phyloP scores from a whole-genome alignment of 2,329 filamentous ascomycete genomes.

The Hymenoscyphus albidus region DNA sequence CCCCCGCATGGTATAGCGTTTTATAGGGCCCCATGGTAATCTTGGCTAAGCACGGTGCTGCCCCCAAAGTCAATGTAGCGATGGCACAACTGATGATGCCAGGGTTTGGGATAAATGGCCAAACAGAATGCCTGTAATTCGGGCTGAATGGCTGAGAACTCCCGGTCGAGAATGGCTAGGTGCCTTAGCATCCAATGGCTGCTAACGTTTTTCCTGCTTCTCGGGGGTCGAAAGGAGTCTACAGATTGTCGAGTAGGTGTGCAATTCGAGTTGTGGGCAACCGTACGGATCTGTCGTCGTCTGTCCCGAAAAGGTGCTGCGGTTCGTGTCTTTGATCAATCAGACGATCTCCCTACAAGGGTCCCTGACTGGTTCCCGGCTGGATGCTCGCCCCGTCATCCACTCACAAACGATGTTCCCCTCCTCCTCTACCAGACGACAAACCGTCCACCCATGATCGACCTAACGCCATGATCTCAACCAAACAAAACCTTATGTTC shows the following conservation, averaged over 20 bases:
- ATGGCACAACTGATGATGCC: not conserved
- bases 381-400: slow-evolving; percentile 6
- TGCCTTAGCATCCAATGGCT: slow-evolving; percentile 1
- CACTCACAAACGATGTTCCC: slow-evolving; percentile 4
- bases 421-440: slow-evolving; percentile 4
- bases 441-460: slow-evolving; percentile 5
- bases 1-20: slow-evolving; percentile 16
- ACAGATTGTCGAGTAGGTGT: not conserved
- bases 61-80: not conserved
- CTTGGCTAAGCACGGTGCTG: slow-evolving; percentile 3
- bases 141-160: slow-evolving; percentile 10
- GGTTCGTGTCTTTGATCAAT: slow-evolving; percentile 16
- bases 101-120: slow-evolving; percentile 11
- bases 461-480: slow-evolving; percentile 14
- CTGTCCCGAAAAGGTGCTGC: slow-evolving; percentile 13
- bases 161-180: not conserved
- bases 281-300: slow-evolving; percentile 13
- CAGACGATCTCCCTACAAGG: slow-evolving; percentile 12
- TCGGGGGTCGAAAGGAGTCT: slow-evolving; percentile 1
- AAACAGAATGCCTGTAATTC: slow-evolving; percentile 2
- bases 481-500: not conserved
- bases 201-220: slow-evolving; percentile 8
- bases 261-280: slow-evolving; percentile 1
- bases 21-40: slow-evolving; percentile 9
- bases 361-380: slow-evolving; percentile 6